These are phyloP conservation scores for Fusarium liriodendri DNA, from an alignment of 2,329 filamentous ascomycete species.

Conservation along the genomic window DNA sequence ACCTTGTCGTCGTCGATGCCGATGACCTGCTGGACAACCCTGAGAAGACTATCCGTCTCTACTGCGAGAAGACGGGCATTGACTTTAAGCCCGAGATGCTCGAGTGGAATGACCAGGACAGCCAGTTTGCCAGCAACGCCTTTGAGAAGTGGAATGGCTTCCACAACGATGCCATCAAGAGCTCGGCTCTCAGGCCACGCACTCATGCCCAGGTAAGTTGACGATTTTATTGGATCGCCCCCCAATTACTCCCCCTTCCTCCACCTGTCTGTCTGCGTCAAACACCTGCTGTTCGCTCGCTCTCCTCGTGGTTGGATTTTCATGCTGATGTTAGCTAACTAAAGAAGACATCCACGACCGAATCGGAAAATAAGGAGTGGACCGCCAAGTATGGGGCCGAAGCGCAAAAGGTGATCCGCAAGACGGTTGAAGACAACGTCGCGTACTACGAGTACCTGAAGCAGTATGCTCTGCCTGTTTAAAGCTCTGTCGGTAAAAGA, in stretches of 20 bases:
- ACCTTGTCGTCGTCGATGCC: conserved; percentile 90
- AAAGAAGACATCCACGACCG: conserved; percentile 71
- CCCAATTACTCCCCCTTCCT: conserved; percentile 1
- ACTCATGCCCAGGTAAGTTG: conserved; percentile 68
- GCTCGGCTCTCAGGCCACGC: conserved; percentile 78
- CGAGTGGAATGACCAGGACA: conserved; percentile 81
- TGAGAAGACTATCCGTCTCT: conserved; percentile 77
- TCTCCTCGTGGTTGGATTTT: conserved; percentile 37
- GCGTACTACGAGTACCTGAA: conserved; percentile 85
- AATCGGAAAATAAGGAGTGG: conserved; percentile 79
- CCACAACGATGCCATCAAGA: conserved; percentile 93
- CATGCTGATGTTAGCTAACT: conserved; percentile 39
- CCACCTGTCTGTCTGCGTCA: conserved; percentile 39
- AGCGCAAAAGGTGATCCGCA: conserved; percentile 75
- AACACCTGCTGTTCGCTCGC: conserved; percentile 31
- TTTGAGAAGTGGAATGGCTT: conserved; percentile 99
- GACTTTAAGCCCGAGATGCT: conserved; percentile 84
- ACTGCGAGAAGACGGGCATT: conserved; percentile 84
- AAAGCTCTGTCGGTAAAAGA: conserved; percentile 31
- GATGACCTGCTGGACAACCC: conserved; percentile 94
- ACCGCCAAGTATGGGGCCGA: conserved; percentile 78
- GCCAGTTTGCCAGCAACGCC: conserved; percentile 76
- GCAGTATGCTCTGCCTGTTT: conserved; percentile 62
- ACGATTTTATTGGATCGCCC: conserved; percentile 27
- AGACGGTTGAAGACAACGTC: conserved; percentile 78